Conservation (phyloP, 495 filamentous ascomycete species). For the Xylaria cubensis region DNA sequence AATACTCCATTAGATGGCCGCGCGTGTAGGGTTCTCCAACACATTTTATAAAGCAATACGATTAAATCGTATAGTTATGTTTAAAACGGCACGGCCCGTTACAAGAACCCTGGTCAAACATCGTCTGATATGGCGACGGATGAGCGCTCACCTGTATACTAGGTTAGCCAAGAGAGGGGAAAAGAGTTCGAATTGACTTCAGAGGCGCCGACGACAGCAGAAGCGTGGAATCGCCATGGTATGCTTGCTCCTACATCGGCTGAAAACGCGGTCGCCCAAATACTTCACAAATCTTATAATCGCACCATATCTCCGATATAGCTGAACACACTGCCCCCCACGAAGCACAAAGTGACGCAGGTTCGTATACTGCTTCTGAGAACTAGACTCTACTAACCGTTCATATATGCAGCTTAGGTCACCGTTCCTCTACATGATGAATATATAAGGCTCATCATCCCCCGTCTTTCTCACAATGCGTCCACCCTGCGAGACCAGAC, state of each 20-base stretch:
- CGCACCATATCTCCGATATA: background rate
- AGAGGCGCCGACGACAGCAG: background rate
- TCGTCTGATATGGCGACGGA: background rate
- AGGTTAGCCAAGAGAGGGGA: background rate
- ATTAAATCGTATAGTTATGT: background rate
- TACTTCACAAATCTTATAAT: background rate
- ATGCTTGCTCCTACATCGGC: background rate
- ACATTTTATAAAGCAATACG: background rate
- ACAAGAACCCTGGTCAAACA: background rate
- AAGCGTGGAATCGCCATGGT: slow-evolving; percentile 1
- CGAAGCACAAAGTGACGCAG: background rate
- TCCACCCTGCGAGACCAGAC: background rate
- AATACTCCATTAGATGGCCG: background rate
- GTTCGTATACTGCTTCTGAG: background rate
- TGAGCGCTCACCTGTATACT: background rate
- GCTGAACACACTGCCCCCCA: background rate
- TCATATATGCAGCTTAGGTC: background rate
- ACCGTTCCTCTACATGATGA: background rate
- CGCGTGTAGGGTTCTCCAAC: background rate
- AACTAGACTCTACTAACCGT: background rate
- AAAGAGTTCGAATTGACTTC: background rate
- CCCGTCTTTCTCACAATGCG: background rate
- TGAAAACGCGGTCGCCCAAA: background rate
- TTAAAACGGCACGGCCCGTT: background rate
- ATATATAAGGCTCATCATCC: background rate